Percentiles rank a stretch among this genome's conserved stretches.
phyloP scores from a whole-genome alignment of 2,329 filamentous ascomycete genomes.

The Neopestalotiopsis rosae region DNA sequence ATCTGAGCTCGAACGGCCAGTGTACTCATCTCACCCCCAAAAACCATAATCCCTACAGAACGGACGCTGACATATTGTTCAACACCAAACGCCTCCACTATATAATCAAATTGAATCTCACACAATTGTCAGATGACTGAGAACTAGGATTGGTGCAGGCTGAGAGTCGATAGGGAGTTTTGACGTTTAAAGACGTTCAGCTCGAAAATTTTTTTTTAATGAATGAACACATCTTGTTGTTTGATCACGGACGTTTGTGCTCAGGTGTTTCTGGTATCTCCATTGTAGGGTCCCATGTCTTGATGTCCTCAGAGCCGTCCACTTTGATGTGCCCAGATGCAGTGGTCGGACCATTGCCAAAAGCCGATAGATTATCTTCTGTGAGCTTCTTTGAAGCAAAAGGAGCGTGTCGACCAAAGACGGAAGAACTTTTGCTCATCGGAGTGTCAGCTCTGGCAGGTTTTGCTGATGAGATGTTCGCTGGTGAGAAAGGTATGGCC shows the following conservation, averaged over 20 bases:
- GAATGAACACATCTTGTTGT: not conserved
- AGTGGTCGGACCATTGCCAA: not conserved
- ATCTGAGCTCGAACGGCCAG: too few relatives aligned
- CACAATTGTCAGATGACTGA: too few relatives aligned
- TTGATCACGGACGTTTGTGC: not conserved
- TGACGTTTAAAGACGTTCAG: not conserved
- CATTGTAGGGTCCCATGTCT: not conserved
- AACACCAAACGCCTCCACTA: too few relatives aligned
- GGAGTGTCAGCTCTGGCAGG: not conserved
- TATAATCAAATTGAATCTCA: too few relatives aligned
- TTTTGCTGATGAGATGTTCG: conserved; percentile 23
- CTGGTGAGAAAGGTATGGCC: conserved; percentile 31
- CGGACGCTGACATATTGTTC: too few relatives aligned
- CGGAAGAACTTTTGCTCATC: not conserved
- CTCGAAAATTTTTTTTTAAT: not conserved
- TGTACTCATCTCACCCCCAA: too few relatives aligned
- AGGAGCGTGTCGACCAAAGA: not conserved
- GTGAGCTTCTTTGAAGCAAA: not conserved
- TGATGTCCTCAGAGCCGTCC: not conserved
- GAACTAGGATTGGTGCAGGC: too few relatives aligned
- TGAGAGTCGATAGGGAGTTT: not conserved
- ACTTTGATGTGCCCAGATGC: not conserved
- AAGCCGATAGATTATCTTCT: not conserved
- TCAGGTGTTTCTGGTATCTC: conserved; percentile 7
- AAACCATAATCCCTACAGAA: too few relatives aligned